Conservation (phyloP, 768 basidiomycete species). For the Boletus insuetus region DNA sequence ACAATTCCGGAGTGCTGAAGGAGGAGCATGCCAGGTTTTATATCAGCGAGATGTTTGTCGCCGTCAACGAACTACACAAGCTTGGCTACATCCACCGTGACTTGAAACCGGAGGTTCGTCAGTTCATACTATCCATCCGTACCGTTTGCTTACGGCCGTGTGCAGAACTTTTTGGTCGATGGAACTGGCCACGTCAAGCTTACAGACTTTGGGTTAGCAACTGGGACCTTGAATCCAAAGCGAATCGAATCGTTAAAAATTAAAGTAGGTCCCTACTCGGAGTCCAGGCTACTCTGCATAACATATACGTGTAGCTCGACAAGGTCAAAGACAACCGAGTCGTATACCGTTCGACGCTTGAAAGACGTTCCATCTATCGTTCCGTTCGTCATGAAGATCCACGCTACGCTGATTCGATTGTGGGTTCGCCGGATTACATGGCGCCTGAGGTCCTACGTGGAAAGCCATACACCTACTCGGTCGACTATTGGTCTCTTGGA, state of each 20-base stretch:
- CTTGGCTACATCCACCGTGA: constrained; percentile 98
- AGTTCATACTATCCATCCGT: neutral
- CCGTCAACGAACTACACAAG: constrained; percentile 92
- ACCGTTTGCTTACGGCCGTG: neutral
- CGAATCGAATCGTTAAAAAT: constrained; percentile 93
- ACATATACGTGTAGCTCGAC: constrained; percentile 62
- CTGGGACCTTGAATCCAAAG: constrained; percentile 91
- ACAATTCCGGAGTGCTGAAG: constrained; percentile 96
- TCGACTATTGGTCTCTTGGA: constrained; percentile 98
- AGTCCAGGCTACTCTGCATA: neutral
- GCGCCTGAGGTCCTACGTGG: constrained; percentile 90
- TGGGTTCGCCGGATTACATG: constrained; percentile 99
- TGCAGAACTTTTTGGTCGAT: constrained; percentile 94
- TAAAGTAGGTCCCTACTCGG: constrained; percentile 52
- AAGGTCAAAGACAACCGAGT: constrained; percentile 93
- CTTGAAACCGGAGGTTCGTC: constrained; percentile 88
- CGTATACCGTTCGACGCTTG: constrained; percentile 87
- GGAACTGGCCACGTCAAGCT: constrained; percentile 94
- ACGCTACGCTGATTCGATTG: constrained; percentile 94
- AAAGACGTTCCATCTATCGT: constrained; percentile 91
- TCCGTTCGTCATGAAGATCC: constrained; percentile 88
- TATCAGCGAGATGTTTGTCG: constrained; percentile 96
- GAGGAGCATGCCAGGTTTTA: constrained; percentile 97
- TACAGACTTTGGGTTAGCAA: constrained; percentile 96
- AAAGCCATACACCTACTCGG: constrained; percentile 92